Evolutionary conservation across 768 basidiomycete species (phyloP).

Genomic region (Hericium erinaceus): DNA sequence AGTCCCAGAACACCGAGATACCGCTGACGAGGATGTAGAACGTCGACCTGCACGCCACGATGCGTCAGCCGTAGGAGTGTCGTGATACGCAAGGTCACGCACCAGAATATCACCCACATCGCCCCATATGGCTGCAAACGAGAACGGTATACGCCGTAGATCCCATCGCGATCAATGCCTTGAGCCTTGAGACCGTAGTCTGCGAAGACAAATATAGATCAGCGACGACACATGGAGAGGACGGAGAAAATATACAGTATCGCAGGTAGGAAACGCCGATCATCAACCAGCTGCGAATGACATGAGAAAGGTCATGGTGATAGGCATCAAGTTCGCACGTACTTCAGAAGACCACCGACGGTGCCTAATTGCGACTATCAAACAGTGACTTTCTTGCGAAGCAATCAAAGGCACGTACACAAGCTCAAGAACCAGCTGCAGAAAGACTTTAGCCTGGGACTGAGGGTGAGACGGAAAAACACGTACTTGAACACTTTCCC

Average conservation of each 20-base stretch:
- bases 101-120: slow-evolving; percentile 14
- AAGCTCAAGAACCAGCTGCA: slow-evolving; percentile 11
- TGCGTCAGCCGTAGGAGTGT: not conserved
- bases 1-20: slow-evolving; percentile 10
- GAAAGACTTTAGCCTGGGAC: not conserved
- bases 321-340: not conserved
- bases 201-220: not conserved
- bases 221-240: not conserved
- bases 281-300: slow-evolving; percentile 10
- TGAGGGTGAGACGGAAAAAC: not conserved
- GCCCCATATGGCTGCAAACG: slow-evolving; percentile 13
- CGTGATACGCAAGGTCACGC: not conserved
- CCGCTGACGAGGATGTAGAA: slow-evolving; percentile 12
- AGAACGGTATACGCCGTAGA: slow-evolving; percentile 7
- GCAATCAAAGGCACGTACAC: slow-evolving; percentile 1
- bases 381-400: not conserved
- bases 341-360: slow-evolving; percentile 14
- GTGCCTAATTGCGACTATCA: slow-evolving; percentile 5
- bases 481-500: slow-evolving; percentile 12
- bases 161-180: not conserved
- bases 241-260: slow-evolving; percentile 3
- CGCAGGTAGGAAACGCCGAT: slow-evolving; percentile 14
- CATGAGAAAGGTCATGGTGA: not conserved
- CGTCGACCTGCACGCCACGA: slow-evolving; percentile 1
- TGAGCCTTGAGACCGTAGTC: slow-evolving; percentile 12